Base-by-base conservation (phyloP, 139 green algal species). In the Closterium sp. region DNA sequence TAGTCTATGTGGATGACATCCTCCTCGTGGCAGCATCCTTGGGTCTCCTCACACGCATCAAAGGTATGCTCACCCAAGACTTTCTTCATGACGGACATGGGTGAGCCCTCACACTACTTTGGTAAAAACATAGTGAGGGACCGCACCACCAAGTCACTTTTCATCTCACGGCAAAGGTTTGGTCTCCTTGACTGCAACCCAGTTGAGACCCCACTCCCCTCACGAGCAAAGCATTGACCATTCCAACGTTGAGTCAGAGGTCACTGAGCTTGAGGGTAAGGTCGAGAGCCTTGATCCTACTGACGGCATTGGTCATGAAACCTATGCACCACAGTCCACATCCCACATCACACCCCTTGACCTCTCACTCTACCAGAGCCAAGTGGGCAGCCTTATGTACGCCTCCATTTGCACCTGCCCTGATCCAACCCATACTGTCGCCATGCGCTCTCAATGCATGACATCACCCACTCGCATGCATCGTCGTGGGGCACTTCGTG, bases 331-430 rank as follows among this genome's bases (percentile, higher is more conserved):
- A 73, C 50, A 73, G 1, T 24, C 50, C 50, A 73, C 50, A 73
- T 24, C 1, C 50, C 50, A 73, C 1, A 22, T 73, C 50, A 73
- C 50, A 22, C 10, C 50, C 11, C 50, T 73, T 73, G 42, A 91
- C 9, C 89, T 29, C 28, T 91, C 28, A 27, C 89, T 79, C 24
- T 91, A 91, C 89, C 24, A 91, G 30, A 90, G 31, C 28, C 31
- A 90, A 29, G 89, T 91, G 29, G 89, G 89, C 24, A 89, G 89
- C 31, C 31, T 91, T 79, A 29, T 91, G 31, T 87, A 91, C 31
- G 24, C 90, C 30, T 29, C 31, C 70, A 42, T 90, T 28, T 91
- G 70, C 31, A 91, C 89, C 24, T 29, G 89, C n/a, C 89, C 89
- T 9, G 89, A 91, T 79, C 29, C 89, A 2, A 42, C 89, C 17